Evolutionary conservation across 768 basidiomycete species (phyloP), one percentile per base, ranked within the genome.

Genomic region (Dendrothele bispora): DNA sequence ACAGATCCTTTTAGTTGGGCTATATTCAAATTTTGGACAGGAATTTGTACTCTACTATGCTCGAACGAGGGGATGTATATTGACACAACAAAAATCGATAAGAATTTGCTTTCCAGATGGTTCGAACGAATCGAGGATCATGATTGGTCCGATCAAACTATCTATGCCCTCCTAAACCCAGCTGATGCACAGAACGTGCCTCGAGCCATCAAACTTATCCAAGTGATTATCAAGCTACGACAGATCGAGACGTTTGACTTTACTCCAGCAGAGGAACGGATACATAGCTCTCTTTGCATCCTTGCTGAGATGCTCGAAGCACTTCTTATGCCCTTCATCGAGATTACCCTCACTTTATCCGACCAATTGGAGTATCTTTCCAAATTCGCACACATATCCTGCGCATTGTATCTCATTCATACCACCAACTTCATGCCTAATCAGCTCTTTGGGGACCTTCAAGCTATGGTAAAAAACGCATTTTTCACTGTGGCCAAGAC

Each of bases 181-280:
- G 58, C 58, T 24, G 62, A 63, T 48, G 46, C 55, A 11, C 67
- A 69, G 48, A 58, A 68, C 49, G 67, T 68, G n/a, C 66, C 67
- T 0, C 47, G 55, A 20, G 63, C 65, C 1, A 55, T 65, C 15
- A 52, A 64, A 29, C 59, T 68, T 4, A 53, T 68, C 7, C 28
- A 38, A 2, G 27, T 48, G 21, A 22, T 59, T 32, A 39, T 49
- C 6, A 21, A 27, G 2, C 28, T 57, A 6, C 22, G 39, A 15
- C 29, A 46, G 2, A n/a, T 55, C 15, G 15, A 30, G 12, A 18
- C 28, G 11, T n/a, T 5, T 26, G 27, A 40, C 5, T 28, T 45
- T 11, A 34, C 43, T n/a, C 18, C 46, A 1, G 11, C 44, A 5
- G 41, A 46, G 7, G 18, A 46, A 5, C 38, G 35, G 2, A 46